These are phyloP conservation scores for Epichloe baconii DNA, from an alignment of 2,329 filamentous ascomycete species.

Conservation along the genomic window DNA sequence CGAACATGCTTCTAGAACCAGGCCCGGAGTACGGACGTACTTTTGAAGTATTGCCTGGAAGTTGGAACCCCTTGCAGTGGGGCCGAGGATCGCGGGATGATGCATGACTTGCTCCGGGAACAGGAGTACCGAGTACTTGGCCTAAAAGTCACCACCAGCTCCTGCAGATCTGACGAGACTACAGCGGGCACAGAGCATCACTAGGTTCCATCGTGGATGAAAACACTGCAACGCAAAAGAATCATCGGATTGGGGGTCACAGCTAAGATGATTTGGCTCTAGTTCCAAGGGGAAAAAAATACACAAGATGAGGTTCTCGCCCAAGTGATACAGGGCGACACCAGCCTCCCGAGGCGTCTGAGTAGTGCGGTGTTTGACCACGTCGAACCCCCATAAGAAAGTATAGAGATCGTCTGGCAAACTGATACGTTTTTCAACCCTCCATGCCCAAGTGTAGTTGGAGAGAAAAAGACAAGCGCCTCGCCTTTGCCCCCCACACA, in stretches of 20 bases:
- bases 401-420: background rate
- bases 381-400: too few relatives aligned
- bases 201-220: background rate
- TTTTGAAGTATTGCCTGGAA: background rate
- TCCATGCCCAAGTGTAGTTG: background rate
- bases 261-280: background rate
- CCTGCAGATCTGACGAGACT: background rate
- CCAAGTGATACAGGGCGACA: background rate
- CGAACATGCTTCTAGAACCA: too few relatives aligned
- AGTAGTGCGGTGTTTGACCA: background rate
- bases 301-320: background rate
- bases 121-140: slow-evolving; percentile 1
- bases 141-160: slow-evolving; percentile 3
- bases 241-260: background rate
- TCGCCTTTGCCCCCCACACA: background rate
- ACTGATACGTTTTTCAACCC: background rate
- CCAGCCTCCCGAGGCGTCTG: background rate
- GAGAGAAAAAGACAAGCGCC: background rate
- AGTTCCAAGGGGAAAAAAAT: background rate
- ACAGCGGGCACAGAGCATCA: background rate
- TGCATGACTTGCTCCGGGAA: background rate
- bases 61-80: background rate
- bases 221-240: background rate
- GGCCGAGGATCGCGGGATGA: slow-evolving; percentile 2
- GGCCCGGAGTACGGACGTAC: too few relatives aligned